These are phyloP conservation scores for Tricholoma terreum DNA, from an alignment of 768 basidiomycete genomes.

Conservation along the genomic window DNA sequence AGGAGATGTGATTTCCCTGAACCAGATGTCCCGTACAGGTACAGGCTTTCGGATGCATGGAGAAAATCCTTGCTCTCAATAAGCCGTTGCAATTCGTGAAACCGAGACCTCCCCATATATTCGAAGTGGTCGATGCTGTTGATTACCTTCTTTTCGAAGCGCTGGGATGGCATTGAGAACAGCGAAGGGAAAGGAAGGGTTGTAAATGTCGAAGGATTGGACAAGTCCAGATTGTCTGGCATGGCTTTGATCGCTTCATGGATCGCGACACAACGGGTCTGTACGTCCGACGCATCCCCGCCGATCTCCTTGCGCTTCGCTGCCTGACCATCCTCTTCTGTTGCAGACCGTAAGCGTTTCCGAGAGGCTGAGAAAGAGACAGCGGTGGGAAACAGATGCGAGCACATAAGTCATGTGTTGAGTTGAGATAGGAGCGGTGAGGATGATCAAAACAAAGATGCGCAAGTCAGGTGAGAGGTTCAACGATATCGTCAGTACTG, in stretches of 20 bases:
- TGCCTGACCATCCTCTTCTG: slow-evolving; percentile 8
- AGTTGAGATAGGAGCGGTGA: background rate
- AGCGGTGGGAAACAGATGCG: slow-evolving; percentile 2
- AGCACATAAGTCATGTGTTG: slow-evolving; percentile 8
- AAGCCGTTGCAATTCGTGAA: slow-evolving; percentile 5
- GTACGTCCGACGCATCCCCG: background rate
- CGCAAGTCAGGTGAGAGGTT: background rate
- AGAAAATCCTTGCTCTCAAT: slow-evolving; percentile 5
- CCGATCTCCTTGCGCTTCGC: slow-evolving; percentile 5
- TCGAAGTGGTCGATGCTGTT: slow-evolving; percentile 6
- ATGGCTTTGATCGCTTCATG: slow-evolving; percentile 12
- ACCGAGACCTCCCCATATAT: slow-evolving; percentile 13
- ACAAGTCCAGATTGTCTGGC: slow-evolving; percentile 10
- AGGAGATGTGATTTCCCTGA: slow-evolving; percentile 17
- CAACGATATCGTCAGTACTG: background rate
- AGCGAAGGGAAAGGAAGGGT: slow-evolving; percentile 13
- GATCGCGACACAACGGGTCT: slow-evolving; percentile 9
- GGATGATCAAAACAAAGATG: background rate
- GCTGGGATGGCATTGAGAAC: slow-evolving; percentile 7
- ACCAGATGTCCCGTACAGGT: slow-evolving; percentile 12
- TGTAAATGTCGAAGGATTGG: slow-evolving; percentile 12
- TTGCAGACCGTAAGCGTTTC: slow-evolving; percentile 7
- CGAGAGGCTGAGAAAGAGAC: slow-evolving; percentile 8
- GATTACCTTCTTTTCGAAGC: slow-evolving; percentile 4
- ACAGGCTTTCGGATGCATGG: slow-evolving; percentile 2